phyloP scores from a whole-genome alignment of 352 stramenopile genomes.

The Phytophthora citricola region DNA sequence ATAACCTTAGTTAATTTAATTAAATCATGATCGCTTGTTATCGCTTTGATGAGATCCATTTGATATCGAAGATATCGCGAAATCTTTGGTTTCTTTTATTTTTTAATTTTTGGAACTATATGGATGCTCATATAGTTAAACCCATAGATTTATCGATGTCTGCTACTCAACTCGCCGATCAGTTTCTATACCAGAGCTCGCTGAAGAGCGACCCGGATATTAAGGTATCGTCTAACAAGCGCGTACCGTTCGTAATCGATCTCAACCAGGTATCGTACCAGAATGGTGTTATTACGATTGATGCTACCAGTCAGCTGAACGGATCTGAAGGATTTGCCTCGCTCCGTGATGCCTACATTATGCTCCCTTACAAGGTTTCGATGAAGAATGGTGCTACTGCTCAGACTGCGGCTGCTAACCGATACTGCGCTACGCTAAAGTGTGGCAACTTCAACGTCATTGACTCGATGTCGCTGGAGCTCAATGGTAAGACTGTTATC shows the following conservation, averaged over 20 bases:
- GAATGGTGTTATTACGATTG: constrained; percentile 23
- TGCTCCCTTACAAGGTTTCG: constrained; percentile 17
- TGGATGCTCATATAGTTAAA: constrained; percentile 2
- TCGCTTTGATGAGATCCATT: constrained; percentile 6
- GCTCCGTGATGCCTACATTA: constrained; percentile 23
- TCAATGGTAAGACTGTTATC: constrained; percentile 1
- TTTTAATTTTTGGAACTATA: constrained; percentile 17
- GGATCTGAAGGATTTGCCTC: constrained; percentile 6
- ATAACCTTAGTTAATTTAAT: constrained; percentile 2
- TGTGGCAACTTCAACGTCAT: constrained; percentile 12
- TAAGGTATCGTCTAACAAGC: constrained; percentile 8
- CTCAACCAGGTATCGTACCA: constrained; percentile 14
- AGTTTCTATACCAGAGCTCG: constrained; percentile 13
- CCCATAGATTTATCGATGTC: constrained; percentile 14
- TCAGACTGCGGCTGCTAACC: neutral
- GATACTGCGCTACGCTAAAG: constrained; percentile 1
- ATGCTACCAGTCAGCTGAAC: constrained; percentile 12
- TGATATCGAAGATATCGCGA: too few species aligned
- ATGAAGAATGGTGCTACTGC: constrained; percentile 13
- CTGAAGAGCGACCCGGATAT: constrained; percentile 11
- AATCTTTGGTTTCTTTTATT: too few species aligned
- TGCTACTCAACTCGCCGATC: constrained; percentile 14
- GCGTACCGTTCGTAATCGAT: constrained; percentile 14
- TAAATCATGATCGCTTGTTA: constrained; percentile 13
- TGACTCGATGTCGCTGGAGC: neutral